Evolutionary conservation across 164 flowering plant genomes (phyloP), one percentile per base, ranked within the genome.

Genomic region (Tinospora cordifolia): DNA sequence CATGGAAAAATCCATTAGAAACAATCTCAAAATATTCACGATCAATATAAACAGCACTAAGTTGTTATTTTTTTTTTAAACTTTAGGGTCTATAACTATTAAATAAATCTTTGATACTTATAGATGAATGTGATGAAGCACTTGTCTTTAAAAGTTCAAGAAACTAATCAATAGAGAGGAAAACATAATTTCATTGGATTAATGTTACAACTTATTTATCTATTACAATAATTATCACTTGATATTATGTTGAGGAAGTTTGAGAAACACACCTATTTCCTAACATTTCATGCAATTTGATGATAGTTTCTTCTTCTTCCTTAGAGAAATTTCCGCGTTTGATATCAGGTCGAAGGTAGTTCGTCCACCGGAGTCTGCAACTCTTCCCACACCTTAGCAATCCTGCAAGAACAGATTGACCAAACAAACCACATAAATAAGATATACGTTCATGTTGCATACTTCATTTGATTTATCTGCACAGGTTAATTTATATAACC

Each of bases 361-460:
- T 80, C n/a, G 83, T 80, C 83, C 83, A 80, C 24, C 83, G 68
- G 21, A 80, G 77, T 75, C 81, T 75, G 79, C 83, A 80, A 74
- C 83, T 80, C 77, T 80, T 80, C 44, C 83, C 83, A 73, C 83
- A 80, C 58, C 83, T 78, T 67, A 78, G 69, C 19, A 80, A 73
- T 9, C 83, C 83, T 80, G 76, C 49, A 67, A 30, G 25, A 54
- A 27, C 6, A 47, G n/a, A 54, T 30, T n/a, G 19, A 40, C n/a
- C 24, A 24, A 54, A 54, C 9, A 30, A 54, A 54, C 1, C n/a
- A n/a, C 22, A 54, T 6, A 17, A n/a, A n/a, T 30, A 30, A 30
- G 36, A 30, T 2, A 30, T 30, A 30, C 4, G 36, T 30, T 30
- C 36, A 30, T 30, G 3, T 30, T 30, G n/a, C n/a, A n/a, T n/a